phyloP scores from a whole-genome alignment of 352 stramenopile genomes.

The Globisporangium heterothallicum region DNA sequence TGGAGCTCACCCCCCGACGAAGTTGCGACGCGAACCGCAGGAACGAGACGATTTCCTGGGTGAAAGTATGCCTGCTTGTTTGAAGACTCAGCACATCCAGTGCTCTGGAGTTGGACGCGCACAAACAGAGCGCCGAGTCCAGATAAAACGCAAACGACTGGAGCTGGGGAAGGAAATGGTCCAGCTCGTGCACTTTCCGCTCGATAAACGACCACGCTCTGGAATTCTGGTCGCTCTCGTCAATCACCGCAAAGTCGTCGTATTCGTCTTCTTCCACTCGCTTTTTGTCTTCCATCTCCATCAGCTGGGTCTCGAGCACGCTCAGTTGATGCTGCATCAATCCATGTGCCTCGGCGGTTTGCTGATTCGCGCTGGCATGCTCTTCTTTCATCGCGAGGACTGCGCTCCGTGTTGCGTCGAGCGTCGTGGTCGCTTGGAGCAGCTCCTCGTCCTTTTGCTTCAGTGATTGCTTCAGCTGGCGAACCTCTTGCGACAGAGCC shows the following conservation, averaged over 20 bases:
- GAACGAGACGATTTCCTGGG: slow-evolving; percentile 16
- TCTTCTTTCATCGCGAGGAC: background rate
- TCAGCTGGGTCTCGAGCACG: slow-evolving; percentile 12
- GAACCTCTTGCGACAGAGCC: slow-evolving; percentile 13
- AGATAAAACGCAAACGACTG: slow-evolving; percentile 27
- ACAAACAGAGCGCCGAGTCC: slow-evolving; percentile 27
- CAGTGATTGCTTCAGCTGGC: slow-evolving; percentile 9
- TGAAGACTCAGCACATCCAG: slow-evolving; percentile 22
- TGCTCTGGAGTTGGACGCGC: slow-evolving; percentile 24
- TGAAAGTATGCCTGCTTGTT: slow-evolving; percentile 5
- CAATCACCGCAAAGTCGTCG: slow-evolving; percentile 1
- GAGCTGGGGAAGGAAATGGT: slow-evolving; percentile 37
- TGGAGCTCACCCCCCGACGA: slow-evolving; percentile 4
- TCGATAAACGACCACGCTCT: slow-evolving; percentile 15
- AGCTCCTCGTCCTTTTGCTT: slow-evolving; percentile 8
- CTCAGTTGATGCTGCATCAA: slow-evolving; percentile 3
- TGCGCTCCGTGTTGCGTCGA: background rate
- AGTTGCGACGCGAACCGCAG: slow-evolving; percentile 19
- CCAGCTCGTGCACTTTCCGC: slow-evolving; percentile 20
- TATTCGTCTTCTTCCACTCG: slow-evolving; percentile 3
- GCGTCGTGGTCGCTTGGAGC: no score
- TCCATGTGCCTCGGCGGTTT: background rate
- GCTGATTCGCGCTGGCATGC: background rate
- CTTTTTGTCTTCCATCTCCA: slow-evolving; percentile 12
- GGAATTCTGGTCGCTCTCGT: background rate